Evolutionary conservation across 306 rosid species (phyloP), one percentile per base, ranked within the genome.

Genomic region (Cercis canadensis): DNA sequence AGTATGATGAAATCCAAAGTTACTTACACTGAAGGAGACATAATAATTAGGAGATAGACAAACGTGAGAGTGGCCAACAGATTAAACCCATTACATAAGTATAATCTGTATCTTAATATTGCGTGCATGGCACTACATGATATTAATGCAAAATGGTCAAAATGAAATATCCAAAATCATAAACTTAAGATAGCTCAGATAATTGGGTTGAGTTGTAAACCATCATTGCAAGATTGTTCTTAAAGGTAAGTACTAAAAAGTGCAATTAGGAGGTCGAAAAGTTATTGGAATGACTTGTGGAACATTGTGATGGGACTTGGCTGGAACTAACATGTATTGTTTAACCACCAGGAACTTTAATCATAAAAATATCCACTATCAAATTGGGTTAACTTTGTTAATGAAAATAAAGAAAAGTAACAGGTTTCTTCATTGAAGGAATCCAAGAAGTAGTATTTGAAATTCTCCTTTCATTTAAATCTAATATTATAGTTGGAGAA

Each of bases 191-290:
- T 75, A 70, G 33, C 41, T 61, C n/a, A 40, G 62, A 43, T 11
- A 60, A 54, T 65, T 74, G 75, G 73, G 39, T 60, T 78, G 69
- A 45, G 65, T 44, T 82, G 57, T 6, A 58, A 49, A 57, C 14
- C 37, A 82, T 75, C 67, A 78, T 72, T 78, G 45, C 65, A 57
- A 69, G 56, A 65, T 75, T 82, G 78, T 69, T 65, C 80, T 59
- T 82, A 32, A 82, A 82, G 83, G 39, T 53, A 78, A 74, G 75
- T 59, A 78, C 75, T 77, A 40, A 51, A 56, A 78, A 63, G 74
- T 73, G 82, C 58, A 34, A 32, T 63, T 72, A 62, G 67, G 69
- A 72, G 66, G 65, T 55, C 56, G 24, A 49, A 64, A 67, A 18
- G 21, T 53, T 70, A 43, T 29, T 34, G 32, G 39, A 57, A 69